These are phyloP conservation scores for Amylocarpus encephaloides DNA, from an alignment of 2,329 filamentous ascomycete species.

Conservation along the genomic window DNA sequence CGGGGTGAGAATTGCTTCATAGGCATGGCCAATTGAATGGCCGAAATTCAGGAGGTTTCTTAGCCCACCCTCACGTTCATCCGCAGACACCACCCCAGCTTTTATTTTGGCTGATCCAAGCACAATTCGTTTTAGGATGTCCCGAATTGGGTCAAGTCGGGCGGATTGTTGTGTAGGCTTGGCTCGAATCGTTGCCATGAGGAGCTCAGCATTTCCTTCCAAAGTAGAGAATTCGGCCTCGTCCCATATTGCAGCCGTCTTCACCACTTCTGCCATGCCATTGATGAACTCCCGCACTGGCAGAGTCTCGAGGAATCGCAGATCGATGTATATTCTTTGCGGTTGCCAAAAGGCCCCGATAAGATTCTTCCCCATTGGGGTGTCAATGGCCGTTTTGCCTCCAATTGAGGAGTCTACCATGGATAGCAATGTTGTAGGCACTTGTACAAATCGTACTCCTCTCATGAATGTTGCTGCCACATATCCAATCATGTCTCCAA, in stretches of 20 bases:
- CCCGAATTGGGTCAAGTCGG: constrained; percentile 64
- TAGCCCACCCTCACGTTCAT: constrained; percentile 89
- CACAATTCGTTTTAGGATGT: constrained; percentile 71
- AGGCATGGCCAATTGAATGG: constrained; percentile 95
- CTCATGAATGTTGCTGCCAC: constrained; percentile 98
- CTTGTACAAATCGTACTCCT: constrained; percentile 90
- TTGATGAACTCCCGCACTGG: constrained; percentile 93
- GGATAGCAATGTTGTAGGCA: constrained; percentile 86
- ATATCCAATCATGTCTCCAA: constrained; percentile 96
- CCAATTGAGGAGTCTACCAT: constrained; percentile 99
- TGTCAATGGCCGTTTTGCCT: constrained; percentile 97
- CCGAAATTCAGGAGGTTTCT: constrained; percentile 96
- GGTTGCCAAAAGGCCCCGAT: constrained; percentile 97
- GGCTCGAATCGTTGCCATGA: constrained; percentile 65
- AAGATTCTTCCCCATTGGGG: constrained; percentile 90
- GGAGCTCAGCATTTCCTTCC: constrained; percentile 71
- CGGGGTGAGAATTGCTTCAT: constrained; percentile 90
- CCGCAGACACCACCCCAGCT: constrained; percentile 86
- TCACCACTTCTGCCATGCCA: constrained; percentile 96
- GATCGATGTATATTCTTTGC: constrained; percentile 85
- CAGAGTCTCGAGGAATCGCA: constrained; percentile 84
- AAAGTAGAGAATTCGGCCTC: constrained; percentile 78
- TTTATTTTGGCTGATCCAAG: constrained; percentile 89
- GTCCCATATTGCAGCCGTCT: constrained; percentile 95
- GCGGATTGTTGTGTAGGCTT: constrained; percentile 43